Conservation (phyloP, 768 basidiomycete species). For the Suillus sp. region DNA sequence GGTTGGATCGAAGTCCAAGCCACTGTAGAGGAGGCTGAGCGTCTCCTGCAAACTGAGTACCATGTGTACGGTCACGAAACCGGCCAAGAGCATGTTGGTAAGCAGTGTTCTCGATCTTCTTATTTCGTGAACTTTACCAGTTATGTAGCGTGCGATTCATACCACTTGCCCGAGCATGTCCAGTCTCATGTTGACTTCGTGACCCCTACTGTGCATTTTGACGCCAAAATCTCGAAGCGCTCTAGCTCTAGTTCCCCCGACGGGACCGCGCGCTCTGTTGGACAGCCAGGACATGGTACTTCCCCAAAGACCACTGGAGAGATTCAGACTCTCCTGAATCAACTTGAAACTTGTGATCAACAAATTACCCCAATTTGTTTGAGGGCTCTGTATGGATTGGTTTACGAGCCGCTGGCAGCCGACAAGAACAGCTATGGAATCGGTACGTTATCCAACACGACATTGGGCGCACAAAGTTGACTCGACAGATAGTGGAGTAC, state of each 20-base stretch:
- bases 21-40: conserved; percentile 44
- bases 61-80: conserved; percentile 42
- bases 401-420: conserved; percentile 33
- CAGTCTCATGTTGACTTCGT: conserved; percentile 42
- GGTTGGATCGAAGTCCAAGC: conserved; percentile 43
- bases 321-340: conserved; percentile 17
- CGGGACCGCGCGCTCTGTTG: conserved; percentile 15
- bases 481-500: conserved; percentile 39
- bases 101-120: conserved; percentile 15
- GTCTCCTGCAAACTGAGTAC: conserved; percentile 46
- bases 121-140: background rate
- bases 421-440: conserved; percentile 42
- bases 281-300: conserved; percentile 9
- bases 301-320: conserved; percentile 16
- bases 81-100: conserved; percentile 43
- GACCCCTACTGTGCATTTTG: conserved; percentile 41
- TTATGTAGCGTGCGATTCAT: conserved; percentile 35
- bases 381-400: conserved; percentile 40
- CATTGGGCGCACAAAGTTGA: background rate
- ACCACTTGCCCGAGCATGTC: conserved; percentile 39
- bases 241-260: conserved; percentile 25
- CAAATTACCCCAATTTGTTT: conserved; percentile 42
- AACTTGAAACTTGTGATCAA: conserved; percentile 34
- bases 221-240: conserved; percentile 30
- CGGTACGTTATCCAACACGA: conserved; percentile 23